Base-by-base conservation (phyloP, 1,284 basidiomycete species). In the Ustilago esculenta region DNA sequence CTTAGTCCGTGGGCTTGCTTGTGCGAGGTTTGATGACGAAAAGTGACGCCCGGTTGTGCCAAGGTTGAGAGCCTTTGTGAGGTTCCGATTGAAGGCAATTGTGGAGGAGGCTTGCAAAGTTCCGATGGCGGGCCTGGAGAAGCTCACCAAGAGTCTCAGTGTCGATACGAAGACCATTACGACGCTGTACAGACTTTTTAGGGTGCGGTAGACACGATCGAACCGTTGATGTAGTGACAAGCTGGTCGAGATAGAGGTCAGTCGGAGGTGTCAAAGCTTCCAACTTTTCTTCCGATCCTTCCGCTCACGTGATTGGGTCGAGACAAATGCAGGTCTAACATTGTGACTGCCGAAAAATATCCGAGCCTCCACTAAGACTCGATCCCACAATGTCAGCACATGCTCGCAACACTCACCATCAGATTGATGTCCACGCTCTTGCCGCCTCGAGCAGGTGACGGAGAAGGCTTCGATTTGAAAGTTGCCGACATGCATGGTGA, bases 1-100 rank as follows among this genome's bases (percentile, higher is more conserved):
- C 35, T 60, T 65, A 14, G 49, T 66, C 20, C 68, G 55, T 32
- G 68, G 68, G 36, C 53, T 57, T 1, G 51, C 33, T 18, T 48
- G 37, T 5, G 47, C 50, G 18, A 44, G 32, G 8, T 32, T 34
- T 4, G 52, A 49, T 20, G 57, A 30, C 7, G 67, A 44, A 39
- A 69, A 59, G 33, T 15, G 14, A 25, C 59, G 66, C 14, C 34
- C 9, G 14, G 48, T 8, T 5, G 24, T 25, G 32, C 14, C 3
- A 11, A 45, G 7, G 20, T 17, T 35, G 29, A 42, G 11, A 2
- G 32, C 12, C 24, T 6, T 36, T 14, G 36, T 20, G 23, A 54
- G 17, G 4, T 24, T 50, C 2, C 48, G 37, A 1, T n/a, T 23
- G 1, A 27, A 30, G 12, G 44, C 25, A 8, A 20, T 10, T 23